Evolutionary conservation across 805 yeast species (phyloP).

Genomic region (Sugiyamaella smithiae): DNA sequence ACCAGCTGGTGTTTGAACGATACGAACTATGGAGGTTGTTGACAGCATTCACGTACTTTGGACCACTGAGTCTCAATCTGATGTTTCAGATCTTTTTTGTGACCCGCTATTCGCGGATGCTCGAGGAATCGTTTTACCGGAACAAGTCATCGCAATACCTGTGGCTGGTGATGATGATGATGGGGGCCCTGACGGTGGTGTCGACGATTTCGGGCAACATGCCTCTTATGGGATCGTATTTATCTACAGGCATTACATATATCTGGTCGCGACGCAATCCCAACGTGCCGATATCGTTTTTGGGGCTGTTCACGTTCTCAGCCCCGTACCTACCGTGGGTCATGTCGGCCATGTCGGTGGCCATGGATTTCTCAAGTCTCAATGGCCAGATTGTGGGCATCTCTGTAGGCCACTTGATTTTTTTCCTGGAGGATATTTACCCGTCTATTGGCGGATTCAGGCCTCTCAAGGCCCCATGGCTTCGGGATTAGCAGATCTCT

Average conservation of each 20-base stretch:
- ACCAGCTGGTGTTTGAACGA: constrained; percentile 35
- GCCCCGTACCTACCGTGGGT: constrained; percentile 47
- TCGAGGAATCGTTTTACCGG: constrained; percentile 38
- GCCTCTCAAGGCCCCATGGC: constrained; percentile 45
- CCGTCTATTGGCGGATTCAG: constrained; percentile 38
- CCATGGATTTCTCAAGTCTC: constrained; percentile 17
- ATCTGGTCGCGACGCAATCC: constrained; percentile 50
- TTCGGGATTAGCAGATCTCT: constrained; percentile 11
- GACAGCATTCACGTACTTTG: constrained; percentile 43
- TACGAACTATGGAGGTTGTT: constrained; percentile 40
- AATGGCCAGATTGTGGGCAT: constrained; percentile 37
- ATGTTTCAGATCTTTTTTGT: constrained; percentile 37
- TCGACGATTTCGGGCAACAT: constrained; percentile 34
- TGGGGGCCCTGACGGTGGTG: constrained; percentile 31
- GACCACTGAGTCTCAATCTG: constrained; percentile 40
- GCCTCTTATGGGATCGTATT: constrained; percentile 39
- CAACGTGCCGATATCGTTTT: constrained; percentile 37
- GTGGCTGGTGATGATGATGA: constrained; percentile 39
- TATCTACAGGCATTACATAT: constrained; percentile 40
- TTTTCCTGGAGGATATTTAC: constrained; percentile 41
- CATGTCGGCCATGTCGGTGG: constrained; percentile 28
- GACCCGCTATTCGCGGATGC: constrained; percentile 39
- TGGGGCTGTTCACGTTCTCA: constrained; percentile 42
- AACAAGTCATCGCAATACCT: constrained; percentile 37
- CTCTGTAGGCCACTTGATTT: constrained; percentile 42